A percentile compares a stretch with the other conserved stretches of the same genome.
phyloP scores from a whole-genome alignment of 768 basidiomycete genomes.

The Boletellus ananas region DNA sequence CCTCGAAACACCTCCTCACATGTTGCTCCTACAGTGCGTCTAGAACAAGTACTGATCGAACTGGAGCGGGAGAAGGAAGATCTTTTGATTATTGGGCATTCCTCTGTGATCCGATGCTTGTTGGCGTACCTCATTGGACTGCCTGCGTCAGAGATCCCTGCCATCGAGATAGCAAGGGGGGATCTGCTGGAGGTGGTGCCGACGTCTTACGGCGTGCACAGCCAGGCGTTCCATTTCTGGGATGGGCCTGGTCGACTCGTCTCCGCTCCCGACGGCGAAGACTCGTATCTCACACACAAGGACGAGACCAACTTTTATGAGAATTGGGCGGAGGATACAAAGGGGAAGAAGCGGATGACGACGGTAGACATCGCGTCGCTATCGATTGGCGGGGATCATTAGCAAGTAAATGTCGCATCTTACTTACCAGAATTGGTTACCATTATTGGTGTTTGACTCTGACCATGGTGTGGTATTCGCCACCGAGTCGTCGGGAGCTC shows the following conservation, averaged over 20 bases:
- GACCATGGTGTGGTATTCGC: constrained; percentile 57
- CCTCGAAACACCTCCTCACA: not conserved
- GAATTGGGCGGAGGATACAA: constrained; percentile 79
- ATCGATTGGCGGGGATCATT: constrained; percentile 9
- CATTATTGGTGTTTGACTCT: not conserved
- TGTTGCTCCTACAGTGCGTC: constrained; percentile 56
- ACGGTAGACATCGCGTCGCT: constrained; percentile 30
- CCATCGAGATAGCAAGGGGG: constrained; percentile 94
- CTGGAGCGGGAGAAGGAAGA: constrained; percentile 93
- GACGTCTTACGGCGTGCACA: constrained; percentile 85
- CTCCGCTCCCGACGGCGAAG: constrained; percentile 33
- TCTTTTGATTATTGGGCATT: constrained; percentile 93
- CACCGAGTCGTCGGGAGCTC: constrained; percentile 72
- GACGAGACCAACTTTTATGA: constrained; percentile 84
- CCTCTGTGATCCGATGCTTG: constrained; percentile 95
- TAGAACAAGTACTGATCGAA: constrained; percentile 92
- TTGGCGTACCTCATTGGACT: constrained; percentile 91
- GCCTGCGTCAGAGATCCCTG: constrained; percentile 93
- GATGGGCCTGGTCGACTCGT: constrained; percentile 73
- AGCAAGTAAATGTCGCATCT: not conserved
- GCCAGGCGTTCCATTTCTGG: constrained; percentile 90
- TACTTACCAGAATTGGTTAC: not conserved
- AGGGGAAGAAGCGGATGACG: constrained; percentile 48
- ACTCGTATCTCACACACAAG: constrained; percentile 32
- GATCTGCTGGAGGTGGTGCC: constrained; percentile 94